Base-by-base conservation (phyloP, 2,329 filamentous ascomycete genomes). In the Colletotrichum ledebouriae region DNA sequence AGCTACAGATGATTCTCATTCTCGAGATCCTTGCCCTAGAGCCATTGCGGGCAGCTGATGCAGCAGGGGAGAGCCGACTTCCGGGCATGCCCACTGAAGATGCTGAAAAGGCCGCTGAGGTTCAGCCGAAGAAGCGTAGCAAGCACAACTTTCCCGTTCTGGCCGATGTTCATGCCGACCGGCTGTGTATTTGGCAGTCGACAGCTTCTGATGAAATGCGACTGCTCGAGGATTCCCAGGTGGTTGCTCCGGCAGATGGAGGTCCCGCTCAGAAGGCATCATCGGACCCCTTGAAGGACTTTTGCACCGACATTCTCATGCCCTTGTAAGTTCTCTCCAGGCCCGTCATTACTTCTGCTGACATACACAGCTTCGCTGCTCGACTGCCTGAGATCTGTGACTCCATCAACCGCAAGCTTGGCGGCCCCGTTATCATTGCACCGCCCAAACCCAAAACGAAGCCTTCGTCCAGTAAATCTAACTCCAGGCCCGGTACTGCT, bases 111-210 rank as follows among this genome's bases (percentile, higher is more conserved):
- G 69, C 74, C 10, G 76, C 75, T 39, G 78, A 79, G 46, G 22
- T 44, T 7, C 78, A 80, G 41, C 69, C 71, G 25, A 90, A 87
- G 77, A 92, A 90, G 73, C 79, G 84, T 41, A 87, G 80, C 76
- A 87, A 87, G 63, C 87, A 91, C 71, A 89, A 94, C 72, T 80
- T 93, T 6, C 84, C 85, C 1, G 80, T 89, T 7, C 83, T 93
- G 20, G 82, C 94, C 4, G 92, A 95, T 74, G 83, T 94, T 0
- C 87, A 94, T 59, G 87, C 93, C 7, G 93, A 96, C 77, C 89
- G 91, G 53, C 81, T 96, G 25, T 93, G 91, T 73, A 96, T 96
- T 68, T 95, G 92, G 92, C 91, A 94, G 75, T 93, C 92, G 3
- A 90, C 92, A 7, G 88, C 89, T 41, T 80, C 88, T 22, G 87